Evolutionary conservation across 140 eudicot genomes (phyloP).

Genomic region (Oenanthe javanica): DNA sequence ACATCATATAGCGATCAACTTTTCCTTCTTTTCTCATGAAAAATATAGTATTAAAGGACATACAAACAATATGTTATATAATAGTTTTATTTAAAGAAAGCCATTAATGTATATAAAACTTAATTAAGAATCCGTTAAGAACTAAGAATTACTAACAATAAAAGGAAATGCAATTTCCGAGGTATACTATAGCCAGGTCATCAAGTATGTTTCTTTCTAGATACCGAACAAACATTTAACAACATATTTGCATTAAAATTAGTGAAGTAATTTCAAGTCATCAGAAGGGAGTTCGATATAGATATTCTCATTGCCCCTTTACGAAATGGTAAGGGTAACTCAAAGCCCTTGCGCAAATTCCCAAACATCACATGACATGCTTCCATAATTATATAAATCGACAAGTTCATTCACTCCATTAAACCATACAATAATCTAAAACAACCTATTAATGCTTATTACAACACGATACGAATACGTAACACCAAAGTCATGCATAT

Average conservation of each 20-base stretch:
- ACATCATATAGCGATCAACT: constrained; percentile 32
- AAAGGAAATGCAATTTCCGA: neutral
- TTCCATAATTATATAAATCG: neutral
- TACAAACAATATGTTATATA: neutral
- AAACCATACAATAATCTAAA: neutral
- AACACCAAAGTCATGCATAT: neutral
- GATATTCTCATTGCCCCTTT: constrained; percentile 21
- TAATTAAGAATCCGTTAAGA: neutral
- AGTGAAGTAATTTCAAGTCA: constrained; percentile 12
- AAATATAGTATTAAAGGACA: neutral
- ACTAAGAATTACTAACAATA: neutral
- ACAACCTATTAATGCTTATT: neutral
- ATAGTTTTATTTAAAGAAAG: neutral
- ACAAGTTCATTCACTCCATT: neutral
- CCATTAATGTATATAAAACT: neutral
- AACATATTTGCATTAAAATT: neutral
- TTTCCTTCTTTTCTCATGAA: neutral
- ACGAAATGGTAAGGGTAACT: constrained; percentile 18
- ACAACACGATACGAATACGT: neutral
- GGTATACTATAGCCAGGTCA: neutral
- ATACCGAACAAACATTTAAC: neutral
- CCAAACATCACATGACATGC: constrained; percentile 43
- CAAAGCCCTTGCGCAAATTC: constrained; percentile 62
- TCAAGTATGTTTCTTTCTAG: neutral
- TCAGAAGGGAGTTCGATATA: constrained; percentile 27